phyloP scores from a whole-genome alignment of 2,329 filamentous ascomycete species.

The Stagonosporopsis cucurbitacearum region DNA sequence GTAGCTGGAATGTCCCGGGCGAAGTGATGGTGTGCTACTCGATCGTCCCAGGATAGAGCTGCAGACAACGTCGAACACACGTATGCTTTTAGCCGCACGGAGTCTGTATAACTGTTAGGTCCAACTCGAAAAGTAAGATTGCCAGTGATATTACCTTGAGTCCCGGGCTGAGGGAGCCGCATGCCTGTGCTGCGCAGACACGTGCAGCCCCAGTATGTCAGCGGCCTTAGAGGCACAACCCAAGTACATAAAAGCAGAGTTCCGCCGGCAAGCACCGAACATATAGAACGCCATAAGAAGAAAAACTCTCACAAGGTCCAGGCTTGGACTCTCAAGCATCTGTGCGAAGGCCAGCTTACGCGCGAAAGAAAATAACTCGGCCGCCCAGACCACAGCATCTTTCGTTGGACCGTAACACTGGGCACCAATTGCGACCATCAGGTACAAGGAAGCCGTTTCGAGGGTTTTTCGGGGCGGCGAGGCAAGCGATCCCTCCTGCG shows the following conservation, averaged over 20 bases:
- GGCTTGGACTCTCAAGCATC: slow-evolving; percentile 61
- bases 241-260: slow-evolving; percentile 69
- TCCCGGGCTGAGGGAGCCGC: slow-evolving; percentile 10
- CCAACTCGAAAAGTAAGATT: no score
- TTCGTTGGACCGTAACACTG: slow-evolving; percentile 49
- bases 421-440: slow-evolving; percentile 61
- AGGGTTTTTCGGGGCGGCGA: slow-evolving; percentile 26
- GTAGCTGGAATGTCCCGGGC: slow-evolving; percentile 19
- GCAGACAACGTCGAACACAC: slow-evolving; percentile 56
- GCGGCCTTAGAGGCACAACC: slow-evolving; percentile 66
- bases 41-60: slow-evolving; percentile 59
- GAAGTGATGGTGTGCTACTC: slow-evolving; percentile 34
- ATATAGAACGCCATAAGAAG: slow-evolving; percentile 66
- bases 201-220: slow-evolving; percentile 57
- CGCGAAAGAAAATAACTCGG: slow-evolving; percentile 57
- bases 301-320: slow-evolving; percentile 61
- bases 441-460: slow-evolving; percentile 41
- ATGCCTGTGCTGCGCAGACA: slow-evolving; percentile 35
- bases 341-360: slow-evolving; percentile 58
- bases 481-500: neutral
- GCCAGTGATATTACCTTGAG: slow-evolving; percentile 19
- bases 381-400: slow-evolving; percentile 22
- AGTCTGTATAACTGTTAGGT: slow-evolving; percentile 36
- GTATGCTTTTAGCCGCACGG: slow-evolving; percentile 56
- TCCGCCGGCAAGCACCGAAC: slow-evolving; percentile 64